These are phyloP conservation scores for Heliamphora pulchella DNA, from an alignment of 179 eudicot genomes.

Conservation along the genomic window DNA sequence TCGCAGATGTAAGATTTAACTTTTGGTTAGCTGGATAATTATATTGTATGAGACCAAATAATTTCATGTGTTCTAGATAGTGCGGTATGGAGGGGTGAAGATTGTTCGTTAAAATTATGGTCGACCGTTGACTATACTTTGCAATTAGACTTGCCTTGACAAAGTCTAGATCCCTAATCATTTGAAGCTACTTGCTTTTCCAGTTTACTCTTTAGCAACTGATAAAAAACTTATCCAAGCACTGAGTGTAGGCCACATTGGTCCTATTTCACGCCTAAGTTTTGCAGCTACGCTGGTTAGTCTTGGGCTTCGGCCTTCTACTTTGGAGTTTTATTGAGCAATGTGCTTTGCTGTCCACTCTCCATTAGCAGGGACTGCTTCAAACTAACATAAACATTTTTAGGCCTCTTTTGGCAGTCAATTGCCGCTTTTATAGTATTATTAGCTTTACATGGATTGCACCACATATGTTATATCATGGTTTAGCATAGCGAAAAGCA, in stretches of 20 bases:
- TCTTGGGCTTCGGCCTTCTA: slow-evolving; percentile 1
- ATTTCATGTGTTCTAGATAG: background rate
- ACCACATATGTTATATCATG: too few species aligned
- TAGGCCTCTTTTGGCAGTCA: background rate
- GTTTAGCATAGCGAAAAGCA: too few species aligned
- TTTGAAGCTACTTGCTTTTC: background rate
- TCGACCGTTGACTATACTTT: background rate
- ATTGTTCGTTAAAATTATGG: background rate
- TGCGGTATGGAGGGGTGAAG: background rate
- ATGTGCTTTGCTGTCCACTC: too few species aligned
- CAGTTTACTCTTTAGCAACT: background rate
- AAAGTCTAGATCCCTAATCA: background rate
- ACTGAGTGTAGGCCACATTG: background rate
- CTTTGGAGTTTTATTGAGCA: background rate
- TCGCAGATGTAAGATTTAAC: background rate
- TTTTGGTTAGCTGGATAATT: background rate
- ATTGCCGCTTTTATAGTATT: background rate
- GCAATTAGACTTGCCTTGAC: background rate
- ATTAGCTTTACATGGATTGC: too few species aligned
- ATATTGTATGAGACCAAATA: background rate
- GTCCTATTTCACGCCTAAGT: background rate
- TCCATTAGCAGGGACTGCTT: background rate
- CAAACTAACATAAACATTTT: background rate
- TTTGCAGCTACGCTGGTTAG: background rate
- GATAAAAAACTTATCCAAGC: background rate